Base-by-base conservation (phyloP, 2,329 filamentous ascomycete species). In the Talaromyces sp. region DNA sequence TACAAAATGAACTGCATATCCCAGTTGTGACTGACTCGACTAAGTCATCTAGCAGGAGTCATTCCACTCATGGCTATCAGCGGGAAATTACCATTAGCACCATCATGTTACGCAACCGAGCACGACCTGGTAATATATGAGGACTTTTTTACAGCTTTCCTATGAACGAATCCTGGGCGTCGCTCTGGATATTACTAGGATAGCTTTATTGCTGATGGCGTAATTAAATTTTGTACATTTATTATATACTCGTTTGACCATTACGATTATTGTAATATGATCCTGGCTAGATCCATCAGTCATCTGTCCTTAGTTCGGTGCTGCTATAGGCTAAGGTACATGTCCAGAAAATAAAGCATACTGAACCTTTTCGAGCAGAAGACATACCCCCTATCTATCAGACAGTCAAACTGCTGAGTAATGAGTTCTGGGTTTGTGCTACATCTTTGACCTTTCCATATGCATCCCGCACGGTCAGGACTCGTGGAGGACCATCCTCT, bases 391-490 rank as follows among this genome's bases (percentile, higher is more conserved):
- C 17, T 25, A 7, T 7, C 27, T 33, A 7, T 47, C 43, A 35
- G 7, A 47, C 25, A 37, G 41, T 60, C n/a, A 47, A 27, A 17
- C 27, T 61, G 8, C 11, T 61, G 19, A 45, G 17, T 19, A 61
- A 49, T 17, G 58, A 56, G 31, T n/a, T 37, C 31, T 19, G 52
- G 52, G 31, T 60, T 15, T 22, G 63, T n/a, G 27, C 35, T 39
- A 35, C 58, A 47, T 65, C 57, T 31, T 66, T 66, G 19, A 66
- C 62, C 31, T 64, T 66, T 19, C 65, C 65, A 57, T 66, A 66
- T 3, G 65, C 62, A 49, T 66, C 65, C 11, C 65, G 45, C n/a
- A 66, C 56, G n/a, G 62, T 66, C 13, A 66, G 56, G 22, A 66
- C 56, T 19, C 65, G 62, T n/a, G 62, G 27, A 4, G 65, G 65